These are phyloP conservation scores for Trypanosoma congolense DNA, from an alignment of 208 protist genomes.

Conservation along the genomic window DNA sequence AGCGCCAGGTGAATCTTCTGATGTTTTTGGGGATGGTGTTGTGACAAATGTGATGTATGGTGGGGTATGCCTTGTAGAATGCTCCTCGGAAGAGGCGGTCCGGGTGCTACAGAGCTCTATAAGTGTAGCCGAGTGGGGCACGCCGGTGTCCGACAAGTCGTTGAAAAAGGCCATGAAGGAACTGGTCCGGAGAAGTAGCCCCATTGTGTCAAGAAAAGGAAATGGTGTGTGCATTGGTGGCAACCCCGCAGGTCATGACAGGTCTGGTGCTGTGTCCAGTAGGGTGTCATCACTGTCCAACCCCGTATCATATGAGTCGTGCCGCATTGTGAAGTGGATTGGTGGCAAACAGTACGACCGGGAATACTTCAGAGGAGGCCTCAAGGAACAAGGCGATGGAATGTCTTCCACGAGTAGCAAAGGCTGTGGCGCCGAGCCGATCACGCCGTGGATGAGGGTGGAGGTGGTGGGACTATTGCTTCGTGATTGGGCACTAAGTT, in stretches of 20 bases:
- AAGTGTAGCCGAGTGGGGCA: constrained; percentile 3
- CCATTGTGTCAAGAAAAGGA: too few relatives aligned
- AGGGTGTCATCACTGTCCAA: neutral
- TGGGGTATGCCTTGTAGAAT: constrained; percentile 64
- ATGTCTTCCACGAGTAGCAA: too few relatives aligned
- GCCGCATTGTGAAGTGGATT: constrained; percentile 13
- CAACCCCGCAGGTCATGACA: too few relatives aligned
- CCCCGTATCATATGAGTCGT: neutral
- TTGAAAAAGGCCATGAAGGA: constrained; percentile 6
- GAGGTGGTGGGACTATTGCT: constrained; percentile 45
- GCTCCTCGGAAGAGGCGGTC: constrained; percentile 30
- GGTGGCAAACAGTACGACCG: constrained; percentile 5
- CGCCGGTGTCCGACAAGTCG: constrained; percentile 7
- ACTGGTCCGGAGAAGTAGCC: neutral
- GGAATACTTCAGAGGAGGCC: too few relatives aligned
- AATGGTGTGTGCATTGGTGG: too few relatives aligned
- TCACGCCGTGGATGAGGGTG: constrained; percentile 57
- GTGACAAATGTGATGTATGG: constrained; percentile 88
- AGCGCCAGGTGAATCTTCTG: constrained; percentile 17
- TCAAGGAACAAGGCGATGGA: too few relatives aligned
- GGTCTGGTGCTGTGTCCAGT: too few relatives aligned
- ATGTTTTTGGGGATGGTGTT: constrained; percentile 64
- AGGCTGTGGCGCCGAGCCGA: neutral
- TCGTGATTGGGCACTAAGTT: constrained; percentile 58
- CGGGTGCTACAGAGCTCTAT: constrained; percentile 41